Conservation (phyloP, 179 eudicot genomes). For the Beta lomatogona region DNA sequence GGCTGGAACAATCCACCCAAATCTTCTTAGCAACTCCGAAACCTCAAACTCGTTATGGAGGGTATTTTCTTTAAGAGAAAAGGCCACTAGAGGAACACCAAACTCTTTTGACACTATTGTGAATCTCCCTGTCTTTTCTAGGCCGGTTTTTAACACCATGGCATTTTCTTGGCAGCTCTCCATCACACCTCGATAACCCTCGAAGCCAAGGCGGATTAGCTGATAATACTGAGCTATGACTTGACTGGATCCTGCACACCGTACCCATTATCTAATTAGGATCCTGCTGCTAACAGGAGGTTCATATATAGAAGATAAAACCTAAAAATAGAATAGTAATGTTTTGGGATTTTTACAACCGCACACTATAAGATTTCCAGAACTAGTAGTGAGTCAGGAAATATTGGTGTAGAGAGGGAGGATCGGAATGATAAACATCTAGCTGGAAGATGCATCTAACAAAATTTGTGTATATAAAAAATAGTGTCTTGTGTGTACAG, state of each 20-base stretch:
- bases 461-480: too few relatives aligned
- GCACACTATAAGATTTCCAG: too few relatives aligned
- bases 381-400: too few relatives aligned
- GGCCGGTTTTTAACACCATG: constrained; percentile 26
- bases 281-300: not conserved
- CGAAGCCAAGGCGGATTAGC: constrained; percentile 27
- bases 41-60: constrained; percentile 38
- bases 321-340: too few relatives aligned
- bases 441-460: too few relatives aligned
- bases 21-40: constrained; percentile 35
- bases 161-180: constrained; percentile 39
- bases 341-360: too few relatives aligned
- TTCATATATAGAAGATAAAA: too few relatives aligned
- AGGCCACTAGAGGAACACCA: constrained; percentile 41
- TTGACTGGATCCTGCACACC: constrained; percentile 31
- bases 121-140: constrained; percentile 39
- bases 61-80: constrained; percentile 34
- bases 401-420: too few relatives aligned
- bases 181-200: constrained; percentile 37
- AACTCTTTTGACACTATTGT: constrained; percentile 41
- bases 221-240: constrained; percentile 33
- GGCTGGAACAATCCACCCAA: constrained; percentile 45
- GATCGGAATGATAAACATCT: too few relatives aligned
- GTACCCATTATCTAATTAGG: not conserved
- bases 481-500: too few relatives aligned